Base-by-base conservation (phyloP, 129 eudicot species). In the Scalesia atractyloides region DNA sequence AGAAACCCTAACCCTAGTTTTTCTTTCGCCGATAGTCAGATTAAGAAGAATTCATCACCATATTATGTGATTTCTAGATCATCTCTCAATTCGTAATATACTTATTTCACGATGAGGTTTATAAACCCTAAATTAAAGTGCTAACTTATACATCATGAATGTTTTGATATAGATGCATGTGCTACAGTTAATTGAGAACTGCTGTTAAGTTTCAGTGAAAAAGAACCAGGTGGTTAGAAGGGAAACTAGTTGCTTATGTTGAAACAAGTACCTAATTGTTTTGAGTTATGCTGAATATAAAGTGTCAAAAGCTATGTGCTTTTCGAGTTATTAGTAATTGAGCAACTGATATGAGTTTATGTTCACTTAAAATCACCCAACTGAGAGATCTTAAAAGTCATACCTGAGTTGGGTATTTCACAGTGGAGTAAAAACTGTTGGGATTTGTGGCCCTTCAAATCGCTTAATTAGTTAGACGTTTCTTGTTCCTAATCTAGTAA, bases 1-100 rank as follows among this genome's bases (percentile, higher is more conserved):
- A 49, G 70, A 62, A 73, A 62, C 78, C 78, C 78, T 73, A 73
- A 50, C 50, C 51, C 51, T 61, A 73, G 70, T 33, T 7, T 3
- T n/a, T n/a, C n/a, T n/a, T n/a, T n/a, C n/a, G n/a, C n/a, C n/a
- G n/a, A n/a, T n/a, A n/a, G n/a, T n/a, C n/a, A n/a, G n/a, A n/a
- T n/a, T n/a, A n/a, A 36, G 64, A 52, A 5, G 0, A 10, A 34
- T 52, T 52, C 10, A 52, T 36, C 39, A 11, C 13, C 5, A 11
- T 34, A 34, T 26, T 54, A 30, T 69, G 37, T 70, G 54, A 39
- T 50, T 54, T 12, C 20, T 44, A 17, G 41, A 15, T 34, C 57
- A 22, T 33, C 12, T 43, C 2, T 41, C 39, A 8, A 19, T 15
- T 43, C 13, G n/a, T n/a, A n/a, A n/a, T n/a, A n/a, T n/a, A n/a